Evolutionary conservation across 2,329 filamentous ascomycete species (phyloP).

Genomic region (Ceratocystis ficicola): DNA sequence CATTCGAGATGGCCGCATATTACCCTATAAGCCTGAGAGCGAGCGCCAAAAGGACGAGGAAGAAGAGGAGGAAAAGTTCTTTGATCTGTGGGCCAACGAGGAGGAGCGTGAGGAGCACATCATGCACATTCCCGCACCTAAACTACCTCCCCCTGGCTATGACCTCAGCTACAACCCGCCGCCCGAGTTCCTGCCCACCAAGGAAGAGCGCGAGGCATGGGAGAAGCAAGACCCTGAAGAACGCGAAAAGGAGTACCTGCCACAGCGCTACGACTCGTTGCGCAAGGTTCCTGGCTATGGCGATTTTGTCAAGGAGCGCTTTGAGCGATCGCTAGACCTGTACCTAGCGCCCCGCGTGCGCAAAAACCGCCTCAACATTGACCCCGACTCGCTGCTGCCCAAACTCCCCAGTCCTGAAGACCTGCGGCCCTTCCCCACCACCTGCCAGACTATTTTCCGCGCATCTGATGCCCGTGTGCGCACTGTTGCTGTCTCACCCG

Average conservation of each 20-base stretch:
- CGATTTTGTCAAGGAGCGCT: conserved; percentile 84
- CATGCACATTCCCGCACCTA: conserved; percentile 93
- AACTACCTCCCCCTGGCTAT: conserved; percentile 83
- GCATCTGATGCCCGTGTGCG: conserved; percentile 84
- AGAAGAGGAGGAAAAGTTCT: conserved; percentile 58
- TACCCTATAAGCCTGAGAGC: conserved; percentile 71
- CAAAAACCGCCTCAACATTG: conserved; percentile 91
- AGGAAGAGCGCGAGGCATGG: conserved; percentile 75
- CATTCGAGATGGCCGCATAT: conserved; percentile 83
- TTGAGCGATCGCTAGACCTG: conserved; percentile 87
- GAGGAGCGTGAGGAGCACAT: conserved; percentile 66
- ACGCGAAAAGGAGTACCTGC: conserved; percentile 76
- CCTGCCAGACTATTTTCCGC: conserved; percentile 73
- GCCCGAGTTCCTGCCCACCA: conserved; percentile 79
- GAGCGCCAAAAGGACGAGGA: conserved; percentile 57
- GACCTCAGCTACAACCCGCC: conserved; percentile 96
- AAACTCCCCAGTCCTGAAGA: conserved; percentile 90
- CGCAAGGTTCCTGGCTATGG: conserved; percentile 88
- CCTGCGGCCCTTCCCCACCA: conserved; percentile 85
- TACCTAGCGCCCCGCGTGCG: conserved; percentile 88
- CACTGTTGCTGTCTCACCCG: conserved; percentile 71
- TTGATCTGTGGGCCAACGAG: conserved; percentile 94
- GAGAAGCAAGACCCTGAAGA: conserved; percentile 80
- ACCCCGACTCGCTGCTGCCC: conserved; percentile 80
- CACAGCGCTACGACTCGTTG: conserved; percentile 68